A percentile compares a stretch with the other conserved stretches of the same genome.
Conservation (phyloP, 352 stramenopile species). For the Aphanomyces invadans region DNA sequence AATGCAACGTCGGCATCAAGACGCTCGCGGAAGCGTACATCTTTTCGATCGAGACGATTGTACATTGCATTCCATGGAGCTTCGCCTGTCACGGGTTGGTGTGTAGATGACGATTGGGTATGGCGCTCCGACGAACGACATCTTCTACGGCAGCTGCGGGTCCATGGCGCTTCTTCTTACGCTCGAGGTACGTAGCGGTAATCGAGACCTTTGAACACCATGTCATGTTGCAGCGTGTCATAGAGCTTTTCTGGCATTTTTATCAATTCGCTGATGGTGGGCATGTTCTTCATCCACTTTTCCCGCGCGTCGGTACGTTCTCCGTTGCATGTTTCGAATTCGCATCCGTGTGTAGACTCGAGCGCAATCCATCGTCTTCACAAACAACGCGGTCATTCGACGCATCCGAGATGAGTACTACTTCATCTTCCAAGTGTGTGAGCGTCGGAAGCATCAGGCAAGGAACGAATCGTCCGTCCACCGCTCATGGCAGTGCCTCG, state of each 20-base stretch:
- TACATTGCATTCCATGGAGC: conserved; percentile 42
- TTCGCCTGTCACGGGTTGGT: no score
- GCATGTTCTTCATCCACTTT: conserved; percentile 83
- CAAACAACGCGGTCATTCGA: conserved; percentile 76
- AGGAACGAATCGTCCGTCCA: not conserved
- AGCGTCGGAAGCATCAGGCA: conserved; percentile 78
- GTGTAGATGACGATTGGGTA: conserved; percentile 87
- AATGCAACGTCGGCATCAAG: conserved; percentile 69
- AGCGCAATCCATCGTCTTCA: conserved; percentile 82
- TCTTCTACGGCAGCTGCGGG: conserved; percentile 78
- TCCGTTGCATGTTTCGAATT: conserved; percentile 30
- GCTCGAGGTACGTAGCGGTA: conserved; percentile 42
- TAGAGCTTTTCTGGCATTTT: conserved; percentile 84
- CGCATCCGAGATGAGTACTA: conserved; percentile 85
- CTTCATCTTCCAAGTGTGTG: conserved; percentile 88
- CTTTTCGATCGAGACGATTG: conserved; percentile 83
- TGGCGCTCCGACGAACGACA: conserved; percentile 73
- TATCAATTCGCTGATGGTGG: conserved; percentile 80
- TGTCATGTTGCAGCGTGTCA: no score
- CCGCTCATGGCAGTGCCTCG: not conserved
- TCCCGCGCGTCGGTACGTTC: conserved; percentile 34
- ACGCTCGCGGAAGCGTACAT: conserved; percentile 78
- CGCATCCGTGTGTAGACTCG: no score
- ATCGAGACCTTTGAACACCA: no score
- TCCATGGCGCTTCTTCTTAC: conserved; percentile 77